A percentile compares a stretch with the other conserved stretches of the same genome.
Evolutionary conservation across 495 filamentous ascomycete genomes (phyloP).

Genomic region (Lentithecium fluviatile): DNA sequence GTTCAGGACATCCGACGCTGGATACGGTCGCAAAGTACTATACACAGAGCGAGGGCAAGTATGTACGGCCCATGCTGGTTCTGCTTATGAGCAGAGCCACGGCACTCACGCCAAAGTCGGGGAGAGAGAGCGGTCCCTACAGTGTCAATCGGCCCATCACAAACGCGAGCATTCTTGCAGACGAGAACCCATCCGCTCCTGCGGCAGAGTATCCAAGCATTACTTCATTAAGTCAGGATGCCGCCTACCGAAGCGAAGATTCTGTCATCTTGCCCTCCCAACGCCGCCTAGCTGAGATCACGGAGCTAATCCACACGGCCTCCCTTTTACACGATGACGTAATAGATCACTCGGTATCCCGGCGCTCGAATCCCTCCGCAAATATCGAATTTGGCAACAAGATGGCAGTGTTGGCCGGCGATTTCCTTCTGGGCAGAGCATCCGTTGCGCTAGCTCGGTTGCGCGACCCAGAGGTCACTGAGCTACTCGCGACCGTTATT

Average conservation of each 20-base stretch:
- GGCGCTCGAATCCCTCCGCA: constrained; percentile 79
- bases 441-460: constrained; percentile 90
- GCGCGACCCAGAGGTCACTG: constrained; percentile 88
- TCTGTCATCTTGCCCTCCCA: constrained; percentile 89
- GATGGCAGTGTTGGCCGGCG: constrained; percentile 94
- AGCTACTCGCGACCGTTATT: constrained; percentile 92
- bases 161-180: constrained; percentile 68
- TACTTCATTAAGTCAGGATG: constrained; percentile 52
- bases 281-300: constrained; percentile 89
- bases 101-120: constrained; percentile 67
- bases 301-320: constrained; percentile 93
- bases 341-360: constrained; percentile 83
- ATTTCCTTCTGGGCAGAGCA: constrained; percentile 88
- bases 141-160: constrained; percentile 76
- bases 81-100: constrained; percentile 95
- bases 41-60: constrained; percentile 93
- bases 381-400: constrained; percentile 97
- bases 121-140: constrained; percentile 40
- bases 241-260: constrained; percentile 52
- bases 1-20: constrained; percentile 87
- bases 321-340: constrained; percentile 98
- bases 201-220: constrained; percentile 41
- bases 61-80: constrained; percentile 89
- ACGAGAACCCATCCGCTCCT: constrained; percentile 66
- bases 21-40: constrained; percentile 98